Evolutionary conservation across 1,139 yeast genomes (phyloP).

Genomic region (Saccharomyces hybrid): DNA sequence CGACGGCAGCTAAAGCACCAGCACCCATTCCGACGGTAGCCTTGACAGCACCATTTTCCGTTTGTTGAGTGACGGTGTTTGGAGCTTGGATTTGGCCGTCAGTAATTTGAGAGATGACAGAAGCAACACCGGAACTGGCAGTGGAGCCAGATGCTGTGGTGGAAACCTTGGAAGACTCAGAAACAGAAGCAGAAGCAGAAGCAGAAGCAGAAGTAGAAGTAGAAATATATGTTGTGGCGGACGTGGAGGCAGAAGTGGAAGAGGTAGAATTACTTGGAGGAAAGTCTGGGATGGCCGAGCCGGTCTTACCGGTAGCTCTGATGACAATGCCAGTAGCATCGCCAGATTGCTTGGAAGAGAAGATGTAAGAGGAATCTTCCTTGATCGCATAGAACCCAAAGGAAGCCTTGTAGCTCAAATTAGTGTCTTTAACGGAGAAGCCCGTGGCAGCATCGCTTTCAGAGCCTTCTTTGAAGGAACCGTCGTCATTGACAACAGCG

Average conservation of each 20-base stretch:
- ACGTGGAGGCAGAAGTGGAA: background rate
- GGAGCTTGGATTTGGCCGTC: background rate
- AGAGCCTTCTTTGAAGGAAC: slow-evolving; percentile 14
- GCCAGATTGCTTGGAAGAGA: slow-evolving; percentile 11
- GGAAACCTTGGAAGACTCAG: background rate
- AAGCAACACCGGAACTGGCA: background rate
- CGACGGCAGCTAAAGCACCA: background rate
- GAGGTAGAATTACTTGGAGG: slow-evolving; percentile 8
- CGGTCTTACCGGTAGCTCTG: slow-evolving; percentile 12
- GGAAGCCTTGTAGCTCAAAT: slow-evolving; percentile 23
- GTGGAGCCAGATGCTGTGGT: background rate
- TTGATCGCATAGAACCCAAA: slow-evolving; percentile 22
- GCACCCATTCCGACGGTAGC: slow-evolving; percentile 5
- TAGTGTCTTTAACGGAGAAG: slow-evolving; percentile 25
- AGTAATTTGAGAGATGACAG: slow-evolving; percentile 4
- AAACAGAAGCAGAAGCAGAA: too few relatives aligned
- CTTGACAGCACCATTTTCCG: slow-evolving; percentile 8
- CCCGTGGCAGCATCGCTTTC: slow-evolving; percentile 25
- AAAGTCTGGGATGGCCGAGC: slow-evolving; percentile 13
- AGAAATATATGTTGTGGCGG: background rate
- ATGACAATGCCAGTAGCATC: slow-evolving; percentile 13
- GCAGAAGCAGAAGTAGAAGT: background rate
- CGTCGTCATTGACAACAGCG: slow-evolving; percentile 20
- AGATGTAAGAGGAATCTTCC: slow-evolving; percentile 10
- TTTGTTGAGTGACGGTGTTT: slow-evolving; percentile 2